Conservation (phyloP, 148 eudicot genomes). For the Diospyros lotus region DNA sequence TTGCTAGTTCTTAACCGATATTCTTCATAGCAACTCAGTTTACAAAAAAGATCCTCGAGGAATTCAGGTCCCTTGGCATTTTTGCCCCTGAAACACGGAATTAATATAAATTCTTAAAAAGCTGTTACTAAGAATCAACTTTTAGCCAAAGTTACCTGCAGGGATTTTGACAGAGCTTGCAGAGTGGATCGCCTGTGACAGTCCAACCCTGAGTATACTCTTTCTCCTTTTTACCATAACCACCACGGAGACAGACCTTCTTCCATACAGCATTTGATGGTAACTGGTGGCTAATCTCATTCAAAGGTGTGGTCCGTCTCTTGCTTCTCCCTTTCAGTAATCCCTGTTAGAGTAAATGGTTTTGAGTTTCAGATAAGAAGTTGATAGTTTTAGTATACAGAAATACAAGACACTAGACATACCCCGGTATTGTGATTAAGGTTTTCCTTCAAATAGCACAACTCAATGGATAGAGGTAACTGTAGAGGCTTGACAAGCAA, state of each 20-base stretch:
- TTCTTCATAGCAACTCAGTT: constrained; percentile 66
- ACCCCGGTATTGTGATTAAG: constrained; percentile 74
- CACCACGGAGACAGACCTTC: constrained; percentile 48
- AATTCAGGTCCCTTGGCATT: constrained; percentile 72
- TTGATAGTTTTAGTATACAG: neutral
- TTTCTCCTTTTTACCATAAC: constrained; percentile 46
- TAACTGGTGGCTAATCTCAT: constrained; percentile 59
- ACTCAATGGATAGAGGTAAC: constrained; percentile 75
- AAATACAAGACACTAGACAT: constrained; percentile 10
- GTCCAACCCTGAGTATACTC: constrained; percentile 69
- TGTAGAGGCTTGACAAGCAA: constrained; percentile 78
- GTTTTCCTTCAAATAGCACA: constrained; percentile 66
- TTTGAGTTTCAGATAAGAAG: too few relatives aligned
- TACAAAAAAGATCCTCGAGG: constrained; percentile 87
- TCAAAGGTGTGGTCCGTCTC: constrained; percentile 64
- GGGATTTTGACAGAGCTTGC: constrained; percentile 86
- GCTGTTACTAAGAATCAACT: neutral
- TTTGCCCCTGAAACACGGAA: constrained; percentile 44
- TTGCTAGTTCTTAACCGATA: constrained; percentile 76
- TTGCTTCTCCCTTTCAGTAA: constrained; percentile 75
- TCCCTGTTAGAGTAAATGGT: constrained; percentile 40
- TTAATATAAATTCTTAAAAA: neutral
- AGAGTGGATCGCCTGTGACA: constrained; percentile 65
- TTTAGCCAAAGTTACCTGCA: constrained; percentile 57
- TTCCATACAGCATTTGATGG: constrained; percentile 66